Percentiles rank a stretch among this genome's conserved stretches.
Evolutionary conservation across 768 basidiomycete species (phyloP).

Genomic region (Cytidiella melzeri): DNA sequence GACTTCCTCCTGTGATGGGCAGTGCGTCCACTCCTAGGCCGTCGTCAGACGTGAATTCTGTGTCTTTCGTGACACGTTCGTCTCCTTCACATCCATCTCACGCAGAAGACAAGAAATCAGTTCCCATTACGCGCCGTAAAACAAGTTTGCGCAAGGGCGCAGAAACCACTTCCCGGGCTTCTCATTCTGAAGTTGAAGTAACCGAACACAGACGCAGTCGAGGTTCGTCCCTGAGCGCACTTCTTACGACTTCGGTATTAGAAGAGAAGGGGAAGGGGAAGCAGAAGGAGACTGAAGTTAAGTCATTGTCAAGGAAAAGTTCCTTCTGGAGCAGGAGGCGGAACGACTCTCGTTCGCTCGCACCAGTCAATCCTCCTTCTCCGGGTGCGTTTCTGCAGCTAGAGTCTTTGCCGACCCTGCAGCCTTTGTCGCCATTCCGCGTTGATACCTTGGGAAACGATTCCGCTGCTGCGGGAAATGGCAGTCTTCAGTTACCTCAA

Average conservation of each 20-base stretch:
- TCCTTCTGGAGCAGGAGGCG: slow-evolving; percentile 66
- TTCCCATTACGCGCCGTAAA: slow-evolving; percentile 34
- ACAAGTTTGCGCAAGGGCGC: slow-evolving; percentile 48
- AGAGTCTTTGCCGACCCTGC: slow-evolving; percentile 33
- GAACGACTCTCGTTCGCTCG: slow-evolving; percentile 19
- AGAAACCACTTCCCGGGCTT: slow-evolving; percentile 16
- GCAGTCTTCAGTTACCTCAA: slow-evolving; percentile 16
- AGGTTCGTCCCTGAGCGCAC: slow-evolving; percentile 52
- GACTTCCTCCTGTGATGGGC: slow-evolving; percentile 50
- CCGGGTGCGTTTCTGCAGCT: slow-evolving; percentile 26
- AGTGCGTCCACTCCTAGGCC: slow-evolving; percentile 30
- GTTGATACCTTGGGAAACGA: slow-evolving; percentile 25
- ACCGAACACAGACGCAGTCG: slow-evolving; percentile 34
- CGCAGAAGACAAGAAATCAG: slow-evolving; percentile 14
- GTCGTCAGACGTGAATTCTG: slow-evolving; percentile 40
- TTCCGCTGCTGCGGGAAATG: slow-evolving; percentile 16
- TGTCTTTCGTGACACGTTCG: slow-evolving; percentile 35
- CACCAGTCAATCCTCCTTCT: slow-evolving; percentile 24
- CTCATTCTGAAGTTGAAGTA: slow-evolving; percentile 8
- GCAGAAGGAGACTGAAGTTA: slow-evolving; percentile 33
- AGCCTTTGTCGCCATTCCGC: slow-evolving; percentile 38
- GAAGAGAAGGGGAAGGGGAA: slow-evolving; percentile 40
- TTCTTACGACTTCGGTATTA: slow-evolving; percentile 26
- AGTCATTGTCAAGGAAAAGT: slow-evolving; percentile 45
- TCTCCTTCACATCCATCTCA: slow-evolving; percentile 15